Base-by-base conservation (phyloP, 1,284 basidiomycete genomes). In the Apiotrichum montevideense region DNA sequence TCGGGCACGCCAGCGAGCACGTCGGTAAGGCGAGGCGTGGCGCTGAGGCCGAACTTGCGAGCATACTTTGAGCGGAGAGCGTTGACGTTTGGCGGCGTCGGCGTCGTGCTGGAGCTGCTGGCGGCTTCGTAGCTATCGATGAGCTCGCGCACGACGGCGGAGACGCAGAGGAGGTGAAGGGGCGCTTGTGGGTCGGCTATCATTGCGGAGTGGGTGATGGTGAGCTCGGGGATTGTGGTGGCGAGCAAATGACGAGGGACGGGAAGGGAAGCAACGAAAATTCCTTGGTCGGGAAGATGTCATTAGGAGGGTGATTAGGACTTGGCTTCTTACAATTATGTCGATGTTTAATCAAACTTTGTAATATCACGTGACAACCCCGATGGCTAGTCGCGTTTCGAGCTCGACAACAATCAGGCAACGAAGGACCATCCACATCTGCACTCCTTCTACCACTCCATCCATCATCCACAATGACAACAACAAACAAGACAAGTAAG, bases 1-100 rank as follows among this genome's bases (percentile, higher is more conserved):
- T 98, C 94, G 3, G 96, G 96, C 53, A 98, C 96, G 34, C 96
- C 95, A 62, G 92, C 92, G 74, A 99, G 94, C 68, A 99, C 96
- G 74, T 99, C 96, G 46, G 98, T 95, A 35, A 99, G 82, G 49
- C 95, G 79, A 0, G 96, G 96, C 0, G 95, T 88, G 37, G 89
- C 89, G 52, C 86, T 85, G 69, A 86, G 89, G 9, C 84, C 85
- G 74, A 87, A 86, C 75, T 93, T 91, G 77, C 96, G 97, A 75
- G 90, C 90, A 72, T 95, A 84, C 66, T 86, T 87, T 45, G 87
- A 81, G 42, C 95, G 87, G 43, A 98, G 82, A 57, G 86, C 85
- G 70, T 96, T 97, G 56, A 99, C 80, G 9, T 92, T 94, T 10
- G 74, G 74, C 4, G 68, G 61, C 40, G 67, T 62, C 14, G 64